Conservation (phyloP, 2,329 filamentous ascomycete species). For the Trichoderma pleuroti region DNA sequence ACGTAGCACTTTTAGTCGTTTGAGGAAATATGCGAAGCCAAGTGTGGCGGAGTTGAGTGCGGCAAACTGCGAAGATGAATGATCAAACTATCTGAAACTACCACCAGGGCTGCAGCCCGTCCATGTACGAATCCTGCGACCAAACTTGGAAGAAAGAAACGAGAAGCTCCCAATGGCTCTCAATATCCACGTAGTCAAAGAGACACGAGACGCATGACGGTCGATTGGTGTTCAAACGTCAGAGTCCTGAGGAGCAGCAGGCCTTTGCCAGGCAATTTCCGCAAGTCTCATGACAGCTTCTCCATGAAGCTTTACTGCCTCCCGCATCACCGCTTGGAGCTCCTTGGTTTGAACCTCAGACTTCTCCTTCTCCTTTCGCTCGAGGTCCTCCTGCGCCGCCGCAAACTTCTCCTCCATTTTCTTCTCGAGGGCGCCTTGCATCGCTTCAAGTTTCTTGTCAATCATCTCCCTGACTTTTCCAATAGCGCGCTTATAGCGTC, state of each 20-base stretch:
- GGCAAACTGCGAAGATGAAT: neutral
- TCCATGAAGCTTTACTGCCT: neutral
- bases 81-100: neutral
- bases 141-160: neutral
- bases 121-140: neutral
- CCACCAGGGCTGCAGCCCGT: neutral
- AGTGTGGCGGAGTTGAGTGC: neutral
- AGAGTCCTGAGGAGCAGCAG: neutral
- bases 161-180: neutral
- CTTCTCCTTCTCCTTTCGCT: neutral
- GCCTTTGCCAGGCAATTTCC: neutral
- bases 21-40: too few relatives aligned
- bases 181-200: neutral
- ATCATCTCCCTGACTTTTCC: neutral
- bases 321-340: neutral
- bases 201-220: neutral
- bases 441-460: neutral
- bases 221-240: neutral
- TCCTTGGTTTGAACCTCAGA: neutral
- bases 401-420: too few relatives aligned
- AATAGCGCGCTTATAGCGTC: neutral
- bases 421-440: neutral
- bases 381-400: neutral
- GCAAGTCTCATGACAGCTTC: neutral
- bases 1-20: neutral